These are phyloP conservation scores for Sporothrix schenckii DNA, from an alignment of 2,329 filamentous ascomycete species.

Conservation along the genomic window DNA sequence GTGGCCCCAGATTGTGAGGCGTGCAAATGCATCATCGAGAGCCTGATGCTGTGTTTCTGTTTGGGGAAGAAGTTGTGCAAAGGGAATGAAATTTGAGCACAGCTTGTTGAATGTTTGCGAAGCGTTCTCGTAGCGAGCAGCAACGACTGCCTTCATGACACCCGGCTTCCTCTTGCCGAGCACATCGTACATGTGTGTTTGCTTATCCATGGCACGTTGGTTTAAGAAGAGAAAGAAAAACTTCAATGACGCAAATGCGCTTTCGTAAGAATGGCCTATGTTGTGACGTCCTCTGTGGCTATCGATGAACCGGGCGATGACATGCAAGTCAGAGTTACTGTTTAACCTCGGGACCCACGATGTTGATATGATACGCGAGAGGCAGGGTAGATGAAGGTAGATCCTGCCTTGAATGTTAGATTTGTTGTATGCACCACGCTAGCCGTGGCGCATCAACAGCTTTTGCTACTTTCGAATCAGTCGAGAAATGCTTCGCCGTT, in stretches of 20 bases:
- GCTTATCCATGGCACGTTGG: slow-evolving; percentile 29
- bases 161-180: slow-evolving; percentile 26
- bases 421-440: neutral
- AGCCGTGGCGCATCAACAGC: neutral
- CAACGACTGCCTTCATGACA: slow-evolving; percentile 32
- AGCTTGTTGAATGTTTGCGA: slow-evolving; percentile 33
- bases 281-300: neutral
- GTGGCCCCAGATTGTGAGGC: slow-evolving; percentile 34
- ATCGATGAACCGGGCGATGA: neutral
- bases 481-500: neutral
- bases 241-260: neutral
- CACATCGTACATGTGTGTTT: slow-evolving; percentile 35
- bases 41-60: slow-evolving; percentile 22
- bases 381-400: neutral
- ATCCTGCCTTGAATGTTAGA: neutral
- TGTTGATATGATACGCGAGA: neutral
- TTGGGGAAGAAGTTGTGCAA: slow-evolving; percentile 28
- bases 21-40: slow-evolving; percentile 31
- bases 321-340: neutral
- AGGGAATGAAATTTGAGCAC: slow-evolving; percentile 25
- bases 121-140: slow-evolving; percentile 33
- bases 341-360: slow-evolving; percentile 2
- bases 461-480: neutral
- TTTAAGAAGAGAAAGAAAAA: no score
- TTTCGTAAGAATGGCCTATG: neutral